A percentile compares a stretch with the other conserved stretches of the same genome.
These are phyloP conservation scores for Hirsutella thompsonii DNA, from an alignment of 2,329 filamentous ascomycete species.

Conservation along the genomic window DNA sequence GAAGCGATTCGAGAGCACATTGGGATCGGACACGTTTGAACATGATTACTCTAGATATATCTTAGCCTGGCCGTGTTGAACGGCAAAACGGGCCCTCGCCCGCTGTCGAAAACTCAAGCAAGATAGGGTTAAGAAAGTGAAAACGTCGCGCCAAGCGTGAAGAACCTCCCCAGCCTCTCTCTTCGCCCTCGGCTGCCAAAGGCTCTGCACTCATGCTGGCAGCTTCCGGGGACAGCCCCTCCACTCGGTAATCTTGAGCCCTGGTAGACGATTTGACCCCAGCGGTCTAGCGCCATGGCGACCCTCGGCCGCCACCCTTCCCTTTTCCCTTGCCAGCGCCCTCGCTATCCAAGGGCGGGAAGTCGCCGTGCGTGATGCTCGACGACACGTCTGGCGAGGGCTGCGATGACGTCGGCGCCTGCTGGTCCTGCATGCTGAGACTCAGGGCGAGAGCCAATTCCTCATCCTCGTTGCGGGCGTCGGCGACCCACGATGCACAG, in stretches of 20 bases:
- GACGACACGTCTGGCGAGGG: constrained; percentile 4
- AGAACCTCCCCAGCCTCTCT: no score
- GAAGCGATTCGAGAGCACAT: no score
- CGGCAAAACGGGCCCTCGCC: constrained; percentile 4
- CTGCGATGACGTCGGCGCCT: background rate
- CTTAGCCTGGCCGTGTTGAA: background rate
- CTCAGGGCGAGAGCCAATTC: constrained; percentile 48
- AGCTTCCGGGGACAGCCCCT: no score
- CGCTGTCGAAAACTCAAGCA: background rate
- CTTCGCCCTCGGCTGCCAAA: background rate
- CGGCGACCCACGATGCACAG: constrained; percentile 7
- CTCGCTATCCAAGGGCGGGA: constrained; percentile 24
- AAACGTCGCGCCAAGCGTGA: background rate
- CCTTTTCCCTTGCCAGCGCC: constrained; percentile 32
- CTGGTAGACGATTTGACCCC: no score
- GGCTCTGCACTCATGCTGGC: background rate
- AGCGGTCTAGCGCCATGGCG: no score
- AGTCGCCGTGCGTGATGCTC: constrained; percentile 19
- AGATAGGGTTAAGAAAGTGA: background rate
- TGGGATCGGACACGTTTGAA: no score
- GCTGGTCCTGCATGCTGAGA: constrained; percentile 44
- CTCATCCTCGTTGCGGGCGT: constrained; percentile 26
- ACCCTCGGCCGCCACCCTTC: no score
- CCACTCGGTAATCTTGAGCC: no score
- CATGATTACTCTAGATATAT: background rate